Percentiles rank a stretch among this genome's conserved stretches.
phyloP scores from a whole-genome alignment of 257 asterid species.

The Nicotiana benthamiana region DNA sequence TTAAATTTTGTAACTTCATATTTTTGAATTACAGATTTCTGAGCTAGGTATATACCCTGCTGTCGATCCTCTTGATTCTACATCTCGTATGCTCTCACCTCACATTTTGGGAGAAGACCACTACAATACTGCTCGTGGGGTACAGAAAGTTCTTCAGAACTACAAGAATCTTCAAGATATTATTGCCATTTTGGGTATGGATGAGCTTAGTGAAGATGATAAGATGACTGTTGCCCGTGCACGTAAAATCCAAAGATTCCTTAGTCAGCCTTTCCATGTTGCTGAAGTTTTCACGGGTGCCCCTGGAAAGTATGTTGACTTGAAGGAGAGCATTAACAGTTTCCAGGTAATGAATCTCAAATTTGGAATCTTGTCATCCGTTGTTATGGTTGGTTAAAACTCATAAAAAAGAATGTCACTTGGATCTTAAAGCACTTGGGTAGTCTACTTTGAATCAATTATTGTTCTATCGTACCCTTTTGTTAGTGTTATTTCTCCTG shows the following conservation, averaged over 20 bases:
- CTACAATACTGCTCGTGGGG: conserved; percentile 98
- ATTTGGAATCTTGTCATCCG: not conserved
- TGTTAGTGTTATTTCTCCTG: not conserved
- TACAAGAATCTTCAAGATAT: conserved; percentile 99
- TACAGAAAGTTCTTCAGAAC: conserved; percentile 90
- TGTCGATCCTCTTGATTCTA: conserved; percentile 93
- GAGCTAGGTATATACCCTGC: conserved; percentile 99
- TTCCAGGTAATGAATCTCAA: conserved; percentile 63
- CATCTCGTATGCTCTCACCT: conserved; percentile 98
- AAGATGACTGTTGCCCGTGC: conserved; percentile 99
- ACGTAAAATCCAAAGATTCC: conserved; percentile 74
- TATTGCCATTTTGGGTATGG: conserved; percentile 98
- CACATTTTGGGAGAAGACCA: conserved; percentile 94
- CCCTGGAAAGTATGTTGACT: conserved; percentile 89
- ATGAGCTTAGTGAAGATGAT: conserved; percentile 98
- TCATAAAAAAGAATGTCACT: not conserved
- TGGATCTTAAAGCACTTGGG: not conserved
- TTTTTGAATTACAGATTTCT: conserved; percentile 49
- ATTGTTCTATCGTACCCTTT: not conserved
- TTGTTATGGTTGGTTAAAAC: not conserved
- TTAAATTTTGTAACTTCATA: not conserved
- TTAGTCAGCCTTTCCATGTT: conserved; percentile 99
- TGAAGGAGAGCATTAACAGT: conserved; percentile 86
- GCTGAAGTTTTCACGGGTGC: conserved; percentile 99
- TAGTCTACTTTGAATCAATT: not conserved